These are phyloP conservation scores for Amanita subjunquillea DNA, from an alignment of 768 basidiomycete species.

Conservation along the genomic window DNA sequence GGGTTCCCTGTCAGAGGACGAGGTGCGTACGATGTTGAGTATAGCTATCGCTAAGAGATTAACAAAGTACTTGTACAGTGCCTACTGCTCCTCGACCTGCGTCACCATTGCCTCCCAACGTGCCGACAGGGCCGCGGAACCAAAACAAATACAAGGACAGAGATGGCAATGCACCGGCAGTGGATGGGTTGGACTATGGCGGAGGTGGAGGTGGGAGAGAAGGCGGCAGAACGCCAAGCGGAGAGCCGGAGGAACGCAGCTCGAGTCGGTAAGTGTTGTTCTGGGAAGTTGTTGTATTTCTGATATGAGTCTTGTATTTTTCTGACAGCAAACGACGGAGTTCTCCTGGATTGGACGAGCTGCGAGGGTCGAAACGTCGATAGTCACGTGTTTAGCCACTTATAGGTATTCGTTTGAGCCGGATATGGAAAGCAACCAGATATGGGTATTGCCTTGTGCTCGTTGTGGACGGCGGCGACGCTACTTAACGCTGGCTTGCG, in stretches of 20 bases:
- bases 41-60: background rate
- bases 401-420: background rate
- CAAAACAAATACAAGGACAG: constrained; percentile 88
- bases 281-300: background rate
- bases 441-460: constrained; percentile 2
- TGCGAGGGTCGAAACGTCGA: constrained; percentile 61
- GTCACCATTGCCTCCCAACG: constrained; percentile 77
- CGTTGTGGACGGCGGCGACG: background rate
- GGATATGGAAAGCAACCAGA: background rate
- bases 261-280: constrained; percentile 37
- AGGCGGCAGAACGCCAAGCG: constrained; percentile 46
- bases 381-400: constrained; percentile 15
- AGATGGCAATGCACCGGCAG: constrained; percentile 75
- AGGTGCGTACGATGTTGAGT: constrained; percentile 10
- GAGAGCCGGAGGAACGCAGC: constrained; percentile 59
- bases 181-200: constrained; percentile 82
- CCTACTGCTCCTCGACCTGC: constrained; percentile 55
- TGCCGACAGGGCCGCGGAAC: constrained; percentile 82
- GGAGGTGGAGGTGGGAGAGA: constrained; percentile 40
- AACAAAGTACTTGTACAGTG: constrained; percentile 21
- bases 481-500: background rate
- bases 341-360: constrained; percentile 62
- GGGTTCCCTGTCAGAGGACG: constrained; percentile 31
- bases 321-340: constrained; percentile 55
- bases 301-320: constrained; percentile 1